Base-by-base conservation (phyloP, 2,329 filamentous ascomycete species). In the Simplicillium sp. region DNA sequence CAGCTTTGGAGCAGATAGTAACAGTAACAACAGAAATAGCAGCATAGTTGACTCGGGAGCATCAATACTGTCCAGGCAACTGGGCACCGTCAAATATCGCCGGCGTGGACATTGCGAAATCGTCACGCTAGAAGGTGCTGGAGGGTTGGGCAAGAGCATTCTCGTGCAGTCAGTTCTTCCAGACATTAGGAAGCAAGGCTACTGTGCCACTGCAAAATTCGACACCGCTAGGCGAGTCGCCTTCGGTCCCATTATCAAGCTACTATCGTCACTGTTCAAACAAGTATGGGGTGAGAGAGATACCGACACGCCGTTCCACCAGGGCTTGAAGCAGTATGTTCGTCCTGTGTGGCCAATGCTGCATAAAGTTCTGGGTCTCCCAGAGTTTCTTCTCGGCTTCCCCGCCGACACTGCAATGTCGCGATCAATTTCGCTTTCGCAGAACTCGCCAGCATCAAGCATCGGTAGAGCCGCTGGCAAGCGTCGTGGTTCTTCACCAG, bases 281-380 rank as follows among this genome's bases (percentile, higher is more conserved):
- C 79, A 83, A 53, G 74, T 82, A 3, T 82, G 77, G 67, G 78
- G 77, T 1, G 79, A 83, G 54, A 70, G 71, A 32, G 77, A 82
- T 49, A 81, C 78, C 0, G 75, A 81, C 34, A 82, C 78, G 1
- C 63, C 69, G 3, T 80, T 83, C 42, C 79, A 82, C 46, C 71
- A 75, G 49, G 61, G 68, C 2, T 54, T 83, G 29, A 80, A 77
- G 56, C 69, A 79, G 39, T 80, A 79, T 45, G 70, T 82, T 35
- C 71, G 71, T 18, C 78, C 79, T 2, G 68, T 78, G 12, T 83
- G 79, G 79, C 75, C 76, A 7, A 73, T 73, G 62, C 62, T 83
- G 43, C 77, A 82, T 50, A 72, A 71, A 45, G 59, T 77, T 2
- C 65, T 83, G 6, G 76, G 73, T 3, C 65, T 83, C 25, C 79